These are phyloP conservation scores for Ophiostoma triangulosporum DNA, from an alignment of 2,329 filamentous ascomycete genomes.

Conservation along the genomic window DNA sequence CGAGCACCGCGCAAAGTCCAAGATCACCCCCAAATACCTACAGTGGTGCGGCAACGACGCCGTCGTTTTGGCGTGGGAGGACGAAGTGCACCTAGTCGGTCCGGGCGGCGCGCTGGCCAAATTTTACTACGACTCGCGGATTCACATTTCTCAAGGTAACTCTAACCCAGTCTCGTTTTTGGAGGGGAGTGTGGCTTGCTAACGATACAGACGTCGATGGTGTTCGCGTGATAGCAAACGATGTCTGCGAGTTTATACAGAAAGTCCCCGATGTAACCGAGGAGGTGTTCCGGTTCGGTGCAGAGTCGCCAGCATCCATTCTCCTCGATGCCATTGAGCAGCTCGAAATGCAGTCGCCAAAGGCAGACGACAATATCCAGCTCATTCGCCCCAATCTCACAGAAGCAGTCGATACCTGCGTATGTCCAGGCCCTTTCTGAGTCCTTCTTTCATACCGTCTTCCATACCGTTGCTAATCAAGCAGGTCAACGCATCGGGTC, in stretches of 20 bases:
- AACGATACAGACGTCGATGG: conserved; percentile 48
- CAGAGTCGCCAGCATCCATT: conserved; percentile 81
- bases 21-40: conserved; percentile 72
- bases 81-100: conserved; percentile 89
- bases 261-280: conserved; percentile 78
- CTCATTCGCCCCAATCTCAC: conserved; percentile 77
- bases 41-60: conserved; percentile 97
- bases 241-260: conserved; percentile 95
- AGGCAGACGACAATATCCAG: conserved; percentile 95
- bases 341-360: conserved; percentile 84
- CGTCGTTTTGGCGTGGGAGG: conserved; percentile 89
- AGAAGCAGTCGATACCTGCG: conserved; percentile 86
- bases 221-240: conserved; percentile 79
- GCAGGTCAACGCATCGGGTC: conserved; percentile 66
- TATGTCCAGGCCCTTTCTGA: conserved; percentile 1
- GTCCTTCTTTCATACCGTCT: neutral
- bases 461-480: neutral
- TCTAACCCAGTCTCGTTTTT: too few relatives aligned
- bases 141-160: conserved; percentile 67
- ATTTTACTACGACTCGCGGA: conserved; percentile 81
- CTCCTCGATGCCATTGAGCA: conserved; percentile 84
- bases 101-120: conserved; percentile 62
- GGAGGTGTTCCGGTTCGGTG: conserved; percentile 78
- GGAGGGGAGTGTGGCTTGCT: too few relatives aligned
- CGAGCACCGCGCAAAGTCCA: conserved; percentile 80